A percentile compares a stretch with the other conserved stretches of the same genome.
These are phyloP conservation scores for Hymenochaete sp. DNA, from an alignment of 1,284 basidiomycete species.

Conservation along the genomic window DNA sequence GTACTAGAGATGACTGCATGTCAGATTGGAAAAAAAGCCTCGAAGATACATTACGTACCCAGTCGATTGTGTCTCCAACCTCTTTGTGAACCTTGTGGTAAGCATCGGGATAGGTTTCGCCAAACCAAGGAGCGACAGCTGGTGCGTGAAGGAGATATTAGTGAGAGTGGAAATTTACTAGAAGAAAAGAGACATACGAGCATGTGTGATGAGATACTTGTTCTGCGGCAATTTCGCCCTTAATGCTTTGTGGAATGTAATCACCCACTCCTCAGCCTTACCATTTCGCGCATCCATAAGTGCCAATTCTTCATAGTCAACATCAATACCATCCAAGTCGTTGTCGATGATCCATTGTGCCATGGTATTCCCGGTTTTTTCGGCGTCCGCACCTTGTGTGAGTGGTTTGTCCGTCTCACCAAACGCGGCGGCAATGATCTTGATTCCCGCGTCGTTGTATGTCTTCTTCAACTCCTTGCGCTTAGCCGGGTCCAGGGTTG, in stretches of 20 bases:
- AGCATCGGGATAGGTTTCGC: conserved; percentile 14
- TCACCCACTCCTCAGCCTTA: conserved; percentile 21
- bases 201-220: conserved; percentile 23
- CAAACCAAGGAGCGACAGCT: conserved; percentile 14
- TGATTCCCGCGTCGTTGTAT: conserved; percentile 22
- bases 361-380: conserved; percentile 14
- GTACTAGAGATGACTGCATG: conserved; percentile 4
- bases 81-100: conserved; percentile 20
- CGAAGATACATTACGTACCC: conserved; percentile 12
- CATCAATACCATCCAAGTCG: conserved; percentile 15
- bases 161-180: background rate
- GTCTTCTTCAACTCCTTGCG: conserved; percentile 18
- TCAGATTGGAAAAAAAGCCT: background rate
- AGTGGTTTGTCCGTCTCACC: conserved; percentile 21
- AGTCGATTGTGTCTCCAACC: conserved; percentile 22
- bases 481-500: conserved; percentile 13
- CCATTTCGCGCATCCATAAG: conserved; percentile 23
- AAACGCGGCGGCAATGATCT: conserved; percentile 22
- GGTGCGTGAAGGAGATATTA: background rate
- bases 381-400: conserved; percentile 16
- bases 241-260: conserved; percentile 22
- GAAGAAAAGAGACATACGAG: conserved; percentile 17
- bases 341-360: conserved; percentile 21
- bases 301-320: conserved; percentile 21
- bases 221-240: conserved; percentile 20